A percentile compares a stretch with the other conserved stretches of the same genome.
phyloP scores from a whole-genome alignment of 2,329 filamentous ascomycete species.

The Colletotrichum cereale region DNA sequence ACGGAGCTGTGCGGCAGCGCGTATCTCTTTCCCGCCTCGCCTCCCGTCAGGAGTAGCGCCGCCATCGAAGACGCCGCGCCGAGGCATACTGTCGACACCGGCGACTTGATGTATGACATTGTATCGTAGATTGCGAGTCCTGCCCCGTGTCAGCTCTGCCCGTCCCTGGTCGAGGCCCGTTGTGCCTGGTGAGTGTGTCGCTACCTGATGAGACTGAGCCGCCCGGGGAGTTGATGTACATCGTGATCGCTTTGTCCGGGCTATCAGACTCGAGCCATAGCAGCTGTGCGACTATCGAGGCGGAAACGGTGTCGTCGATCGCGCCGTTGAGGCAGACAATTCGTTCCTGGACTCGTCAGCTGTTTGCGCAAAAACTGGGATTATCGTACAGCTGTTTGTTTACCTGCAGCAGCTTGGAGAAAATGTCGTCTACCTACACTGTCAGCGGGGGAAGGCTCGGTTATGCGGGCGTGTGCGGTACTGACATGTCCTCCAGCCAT shows the following conservation, averaged over 20 bases:
- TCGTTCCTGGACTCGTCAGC: constrained; percentile 73
- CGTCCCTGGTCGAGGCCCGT: neutral
- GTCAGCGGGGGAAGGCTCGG: constrained; percentile 43
- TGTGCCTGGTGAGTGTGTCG: constrained; percentile 28
- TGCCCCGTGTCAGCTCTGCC: constrained; percentile 30
- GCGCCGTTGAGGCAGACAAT: constrained; percentile 94
- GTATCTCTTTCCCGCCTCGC: constrained; percentile 85
- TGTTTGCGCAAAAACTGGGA: constrained; percentile 34
- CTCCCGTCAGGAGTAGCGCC: constrained; percentile 86
- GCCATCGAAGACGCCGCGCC: constrained; percentile 97
- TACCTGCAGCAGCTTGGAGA: constrained; percentile 83
- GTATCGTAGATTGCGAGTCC: constrained; percentile 96
- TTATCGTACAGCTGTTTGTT: constrained; percentile 30
- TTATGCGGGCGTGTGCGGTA: constrained; percentile 42
- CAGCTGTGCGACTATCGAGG: constrained; percentile 94
- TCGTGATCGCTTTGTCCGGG: constrained; percentile 92
- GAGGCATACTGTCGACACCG: constrained; percentile 94
- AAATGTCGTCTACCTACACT: constrained; percentile 77
- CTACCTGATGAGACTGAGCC: constrained; percentile 83
- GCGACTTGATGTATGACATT: constrained; percentile 95
- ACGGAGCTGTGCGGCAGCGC: constrained; percentile 93
- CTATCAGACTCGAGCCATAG: constrained; percentile 98
- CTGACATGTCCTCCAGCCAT: constrained; percentile 83
- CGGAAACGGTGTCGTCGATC: constrained; percentile 90
- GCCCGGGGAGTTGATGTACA: constrained; percentile 98